These are phyloP conservation scores for Pulicaria dysenterica DNA, from an alignment of 129 eudicot genomes.

Conservation along the genomic window DNA sequence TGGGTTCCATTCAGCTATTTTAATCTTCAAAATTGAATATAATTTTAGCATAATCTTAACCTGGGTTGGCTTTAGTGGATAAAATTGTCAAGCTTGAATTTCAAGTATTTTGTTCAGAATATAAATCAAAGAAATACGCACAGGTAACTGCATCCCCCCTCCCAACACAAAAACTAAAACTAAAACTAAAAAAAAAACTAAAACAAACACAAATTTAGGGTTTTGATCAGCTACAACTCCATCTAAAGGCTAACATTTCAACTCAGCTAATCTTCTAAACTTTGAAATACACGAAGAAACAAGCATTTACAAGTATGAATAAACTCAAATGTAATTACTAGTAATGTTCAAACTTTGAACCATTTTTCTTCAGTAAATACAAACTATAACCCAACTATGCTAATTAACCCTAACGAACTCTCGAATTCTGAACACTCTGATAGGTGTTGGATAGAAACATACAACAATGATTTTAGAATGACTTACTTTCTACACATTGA, in stretches of 20 bases:
- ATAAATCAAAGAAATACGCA: neutral
- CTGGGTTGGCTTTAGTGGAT: neutral
- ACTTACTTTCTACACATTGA: too few relatives aligned
- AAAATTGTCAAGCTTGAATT: neutral
- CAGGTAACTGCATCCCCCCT: neutral
- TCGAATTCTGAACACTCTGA: neutral
- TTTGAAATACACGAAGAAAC: neutral
- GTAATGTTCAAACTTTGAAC: neutral
- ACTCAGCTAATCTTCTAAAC: neutral
- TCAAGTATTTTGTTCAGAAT: neutral
- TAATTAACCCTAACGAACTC: neutral
- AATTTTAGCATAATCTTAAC: slow-evolving; percentile 4
- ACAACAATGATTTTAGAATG: neutral
- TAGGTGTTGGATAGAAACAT: neutral
- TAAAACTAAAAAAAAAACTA: too few relatives aligned
- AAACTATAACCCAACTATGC: neutral
- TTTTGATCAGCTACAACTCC: slow-evolving; percentile 6
- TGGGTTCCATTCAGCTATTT: slow-evolving; percentile 97
- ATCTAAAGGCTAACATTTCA: neutral
- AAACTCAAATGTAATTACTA: too few relatives aligned
- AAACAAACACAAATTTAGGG: neutral
- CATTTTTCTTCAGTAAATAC: neutral
- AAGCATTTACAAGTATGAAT: too few relatives aligned
- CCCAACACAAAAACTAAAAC: too few relatives aligned
- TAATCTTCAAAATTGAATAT: slow-evolving; percentile 49